Conservation (phyloP, 2,329 filamentous ascomycete species). For the Claviceps africana region DNA sequence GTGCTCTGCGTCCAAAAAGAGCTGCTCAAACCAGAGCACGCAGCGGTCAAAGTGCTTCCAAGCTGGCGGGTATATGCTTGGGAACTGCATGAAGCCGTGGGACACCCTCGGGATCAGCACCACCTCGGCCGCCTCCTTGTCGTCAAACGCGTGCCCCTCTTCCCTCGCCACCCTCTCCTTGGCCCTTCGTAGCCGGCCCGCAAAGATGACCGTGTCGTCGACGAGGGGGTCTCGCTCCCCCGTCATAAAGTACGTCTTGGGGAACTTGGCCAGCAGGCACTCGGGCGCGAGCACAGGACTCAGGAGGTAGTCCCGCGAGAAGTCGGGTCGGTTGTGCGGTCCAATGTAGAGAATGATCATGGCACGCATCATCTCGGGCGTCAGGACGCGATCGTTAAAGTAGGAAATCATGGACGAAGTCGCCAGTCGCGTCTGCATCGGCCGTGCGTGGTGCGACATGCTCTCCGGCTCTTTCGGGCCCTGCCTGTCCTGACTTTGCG, state of each 20-base stretch:
- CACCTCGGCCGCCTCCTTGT: constrained; percentile 47
- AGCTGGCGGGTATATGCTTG: constrained; percentile 72
- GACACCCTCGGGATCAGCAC: constrained; percentile 76
- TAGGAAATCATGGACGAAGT: constrained; percentile 97
- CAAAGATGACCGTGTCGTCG: constrained; percentile 94
- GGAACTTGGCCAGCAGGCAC: constrained; percentile 67
- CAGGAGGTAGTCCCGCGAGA: constrained; percentile 78
- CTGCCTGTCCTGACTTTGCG: constrained; percentile 7
- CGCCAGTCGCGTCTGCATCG: constrained; percentile 71
- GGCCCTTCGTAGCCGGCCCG: constrained; percentile 70
- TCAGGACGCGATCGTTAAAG: constrained; percentile 88
- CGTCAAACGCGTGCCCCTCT: constrained; percentile 18
- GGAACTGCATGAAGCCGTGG: constrained; percentile 91
- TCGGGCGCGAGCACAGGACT: constrained; percentile 86
- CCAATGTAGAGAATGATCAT: constrained; percentile 99
- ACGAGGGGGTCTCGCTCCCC: constrained; percentile 91
- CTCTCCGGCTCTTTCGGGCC: constrained; percentile 11
- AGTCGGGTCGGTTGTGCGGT: constrained; percentile 83
- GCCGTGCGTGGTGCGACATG: constrained; percentile 38
- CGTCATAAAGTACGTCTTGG: constrained; percentile 86
- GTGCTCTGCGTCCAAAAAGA: constrained; percentile 45
- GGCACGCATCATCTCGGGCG: constrained; percentile 95
- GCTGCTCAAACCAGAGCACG: constrained; percentile 66
- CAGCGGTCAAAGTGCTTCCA: constrained; percentile 77
- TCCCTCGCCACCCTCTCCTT: constrained; percentile 37